Evolutionary conservation across 2,329 filamentous ascomycete species (phyloP).

Genomic region (Diaporthe longicolla): DNA sequence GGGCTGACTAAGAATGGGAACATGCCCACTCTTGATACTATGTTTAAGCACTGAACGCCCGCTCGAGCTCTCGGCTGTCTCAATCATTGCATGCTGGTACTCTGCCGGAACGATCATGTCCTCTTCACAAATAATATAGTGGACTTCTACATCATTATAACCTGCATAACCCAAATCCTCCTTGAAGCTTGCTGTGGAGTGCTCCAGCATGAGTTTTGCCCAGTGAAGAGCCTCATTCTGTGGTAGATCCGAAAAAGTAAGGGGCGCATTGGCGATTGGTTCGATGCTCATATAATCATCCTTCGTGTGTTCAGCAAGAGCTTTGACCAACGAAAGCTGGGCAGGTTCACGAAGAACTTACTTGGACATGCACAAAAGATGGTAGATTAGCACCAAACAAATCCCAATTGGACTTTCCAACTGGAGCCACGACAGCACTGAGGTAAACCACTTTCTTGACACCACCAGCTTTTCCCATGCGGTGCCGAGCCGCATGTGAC

Average conservation of each 20-base stretch:
- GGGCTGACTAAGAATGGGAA: constrained; percentile 17
- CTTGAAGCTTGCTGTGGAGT: constrained; percentile 22
- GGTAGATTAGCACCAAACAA: constrained; percentile 21
- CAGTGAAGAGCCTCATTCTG: constrained; percentile 12
- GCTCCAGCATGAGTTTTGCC: constrained; percentile 18
- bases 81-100: constrained; percentile 13
- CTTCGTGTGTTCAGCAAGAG: constrained; percentile 22
- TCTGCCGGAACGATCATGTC: constrained; percentile 18
- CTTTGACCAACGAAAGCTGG: constrained; percentile 13
- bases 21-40: constrained; percentile 19
- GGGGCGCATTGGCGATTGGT: constrained; percentile 17
- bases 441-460: constrained; percentile 7
- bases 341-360: constrained; percentile 13
- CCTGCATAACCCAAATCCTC: constrained; percentile 8
- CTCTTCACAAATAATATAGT: constrained; percentile 16
- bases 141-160: constrained; percentile 17
- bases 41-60: constrained; percentile 5
- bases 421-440: constrained; percentile 16
- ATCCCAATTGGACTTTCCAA: constrained; percentile 18
- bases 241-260: constrained; percentile 20
- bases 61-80: constrained; percentile 12
- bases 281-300: constrained; percentile 25
- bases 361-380: constrained; percentile 22
- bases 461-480: constrained; percentile 6
- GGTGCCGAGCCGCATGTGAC: constrained; percentile 4